Evolutionary conservation across 2,329 filamentous ascomycete species (phyloP).

Genomic region (Pseudofabraea citricarpa): DNA sequence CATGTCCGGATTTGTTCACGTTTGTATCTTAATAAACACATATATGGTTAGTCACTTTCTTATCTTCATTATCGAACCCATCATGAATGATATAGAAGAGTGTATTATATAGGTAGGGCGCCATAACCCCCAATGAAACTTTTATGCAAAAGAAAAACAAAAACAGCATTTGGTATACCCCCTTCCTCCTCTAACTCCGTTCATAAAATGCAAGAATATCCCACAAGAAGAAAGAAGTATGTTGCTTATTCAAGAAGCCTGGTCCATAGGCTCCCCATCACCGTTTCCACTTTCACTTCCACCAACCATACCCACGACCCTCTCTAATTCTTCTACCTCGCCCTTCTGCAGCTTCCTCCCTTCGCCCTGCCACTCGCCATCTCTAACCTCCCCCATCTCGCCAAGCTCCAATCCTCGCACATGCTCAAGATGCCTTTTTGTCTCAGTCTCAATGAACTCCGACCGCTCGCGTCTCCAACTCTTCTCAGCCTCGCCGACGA

Average conservation of each 20-base stretch:
- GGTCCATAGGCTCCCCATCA: background rate
- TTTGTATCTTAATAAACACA: too few relatives aligned
- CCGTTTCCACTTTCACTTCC: conserved; percentile 21
- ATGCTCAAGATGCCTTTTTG: conserved; percentile 69
- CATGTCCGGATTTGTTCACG: too few relatives aligned
- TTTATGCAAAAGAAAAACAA: too few relatives aligned
- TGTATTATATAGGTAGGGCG: too few relatives aligned
- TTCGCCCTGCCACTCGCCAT: conserved; percentile 59
- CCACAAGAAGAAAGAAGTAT: too few relatives aligned
- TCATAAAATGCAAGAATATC: too few relatives aligned
- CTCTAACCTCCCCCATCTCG: conserved; percentile 54
- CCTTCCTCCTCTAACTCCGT: too few relatives aligned
- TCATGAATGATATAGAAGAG: too few relatives aligned
- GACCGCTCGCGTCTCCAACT: conserved; percentile 66
- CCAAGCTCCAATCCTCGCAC: conserved; percentile 63
- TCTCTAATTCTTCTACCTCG: conserved; percentile 55
- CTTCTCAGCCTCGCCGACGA: conserved; percentile 36
- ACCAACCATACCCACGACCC: conserved; percentile 41
- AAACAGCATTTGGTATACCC: too few relatives aligned
- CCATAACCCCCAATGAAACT: too few relatives aligned
- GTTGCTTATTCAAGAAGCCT: background rate
- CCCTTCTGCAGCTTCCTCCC: conserved; percentile 43
- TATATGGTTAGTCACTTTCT: too few relatives aligned
- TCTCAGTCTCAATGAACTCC: conserved; percentile 79
- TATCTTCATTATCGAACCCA: too few relatives aligned